Evolutionary conservation across 1,284 basidiomycete species (phyloP).

Genomic region (Prillingera fragicola): DNA sequence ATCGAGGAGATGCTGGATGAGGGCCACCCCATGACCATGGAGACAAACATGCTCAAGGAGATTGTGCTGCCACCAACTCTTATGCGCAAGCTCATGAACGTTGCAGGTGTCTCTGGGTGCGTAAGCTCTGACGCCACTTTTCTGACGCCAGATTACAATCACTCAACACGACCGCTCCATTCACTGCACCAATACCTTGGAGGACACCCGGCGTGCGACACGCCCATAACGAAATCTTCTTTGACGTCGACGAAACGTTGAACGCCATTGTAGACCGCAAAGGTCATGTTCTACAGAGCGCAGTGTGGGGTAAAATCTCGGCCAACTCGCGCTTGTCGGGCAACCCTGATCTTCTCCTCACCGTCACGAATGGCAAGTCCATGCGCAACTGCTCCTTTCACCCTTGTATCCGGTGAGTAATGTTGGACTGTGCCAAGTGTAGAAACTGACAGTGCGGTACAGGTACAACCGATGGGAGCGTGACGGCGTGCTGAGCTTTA

Average conservation of each 20-base stretch:
- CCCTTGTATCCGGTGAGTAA: slow-evolving; percentile 73
- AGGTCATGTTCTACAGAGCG: slow-evolving; percentile 65
- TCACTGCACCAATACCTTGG: slow-evolving; percentile 92
- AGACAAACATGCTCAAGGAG: slow-evolving; percentile 82
- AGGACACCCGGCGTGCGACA: slow-evolving; percentile 77
- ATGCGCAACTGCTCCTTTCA: slow-evolving; percentile 81
- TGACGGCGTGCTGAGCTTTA: slow-evolving; percentile 76
- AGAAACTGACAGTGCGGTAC: slow-evolving; percentile 1
- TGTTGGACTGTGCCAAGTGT: background rate
- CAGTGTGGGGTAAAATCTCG: slow-evolving; percentile 73
- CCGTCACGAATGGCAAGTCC: slow-evolving; percentile 66
- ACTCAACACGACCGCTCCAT: slow-evolving; percentile 59
- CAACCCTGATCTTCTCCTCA: slow-evolving; percentile 78
- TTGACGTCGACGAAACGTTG: slow-evolving; percentile 82
- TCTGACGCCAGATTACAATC: slow-evolving; percentile 41
- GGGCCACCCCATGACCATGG: slow-evolving; percentile 90
- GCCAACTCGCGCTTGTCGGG: slow-evolving; percentile 74
- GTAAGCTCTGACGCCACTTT: slow-evolving; percentile 5
- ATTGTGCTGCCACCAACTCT: slow-evolving; percentile 84
- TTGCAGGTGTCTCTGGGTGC: slow-evolving; percentile 56
- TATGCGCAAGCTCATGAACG: slow-evolving; percentile 66
- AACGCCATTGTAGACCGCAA: slow-evolving; percentile 78
- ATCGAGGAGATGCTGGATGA: slow-evolving; percentile 93
- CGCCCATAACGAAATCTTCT: slow-evolving; percentile 87
- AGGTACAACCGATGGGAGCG: slow-evolving; percentile 75